phyloP scores from a whole-genome alignment of 495 filamentous ascomycete genomes.

The Cryomyces antarcticus region DNA sequence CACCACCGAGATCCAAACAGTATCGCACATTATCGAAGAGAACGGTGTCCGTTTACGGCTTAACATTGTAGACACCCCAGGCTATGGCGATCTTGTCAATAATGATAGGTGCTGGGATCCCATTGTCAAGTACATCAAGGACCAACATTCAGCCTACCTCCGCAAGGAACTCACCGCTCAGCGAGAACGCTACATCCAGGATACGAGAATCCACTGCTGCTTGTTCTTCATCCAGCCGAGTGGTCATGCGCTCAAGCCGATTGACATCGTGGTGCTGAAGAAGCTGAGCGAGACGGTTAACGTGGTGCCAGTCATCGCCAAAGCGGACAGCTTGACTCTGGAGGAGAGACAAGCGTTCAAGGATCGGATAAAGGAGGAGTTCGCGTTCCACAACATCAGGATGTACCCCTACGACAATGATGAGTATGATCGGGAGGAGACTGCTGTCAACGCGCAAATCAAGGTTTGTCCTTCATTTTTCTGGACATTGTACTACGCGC shows the following conservation, averaged over 20 bases:
- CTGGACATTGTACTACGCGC: not conserved
- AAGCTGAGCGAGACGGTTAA: conserved; percentile 99
- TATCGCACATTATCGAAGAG: conserved; percentile 98
- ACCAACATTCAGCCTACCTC: conserved; percentile 98
- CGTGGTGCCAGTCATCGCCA: conserved; percentile 96
- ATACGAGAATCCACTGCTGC: conserved; percentile 98
- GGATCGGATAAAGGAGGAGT: conserved; percentile 96
- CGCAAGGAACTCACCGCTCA: conserved; percentile 99
- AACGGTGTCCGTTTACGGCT: conserved; percentile 63
- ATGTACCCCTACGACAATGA: conserved; percentile 99
- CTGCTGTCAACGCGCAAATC: conserved; percentile 79
- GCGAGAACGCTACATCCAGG: conserved; percentile 96
- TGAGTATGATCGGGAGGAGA: conserved; percentile 93
- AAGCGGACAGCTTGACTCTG: conserved; percentile 87
- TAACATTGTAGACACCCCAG: conserved; percentile 65
- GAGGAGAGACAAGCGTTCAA: conserved; percentile 95
- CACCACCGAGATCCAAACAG: conserved; percentile 94
- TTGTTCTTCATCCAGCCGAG: conserved; percentile 99
- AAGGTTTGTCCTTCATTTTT: conserved; percentile 37
- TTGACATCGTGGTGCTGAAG: conserved; percentile 97
- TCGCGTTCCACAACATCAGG: conserved; percentile 97
- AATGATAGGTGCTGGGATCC: conserved; percentile 78
- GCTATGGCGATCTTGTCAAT: conserved; percentile 66
- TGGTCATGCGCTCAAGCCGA: conserved; percentile 92
- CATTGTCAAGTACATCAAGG: conserved; percentile 99